Percentiles rank a stretch among this genome's conserved stretches.
Conservation (phyloP, 257 asterid species). For the Nicotiana tabacum region DNA sequence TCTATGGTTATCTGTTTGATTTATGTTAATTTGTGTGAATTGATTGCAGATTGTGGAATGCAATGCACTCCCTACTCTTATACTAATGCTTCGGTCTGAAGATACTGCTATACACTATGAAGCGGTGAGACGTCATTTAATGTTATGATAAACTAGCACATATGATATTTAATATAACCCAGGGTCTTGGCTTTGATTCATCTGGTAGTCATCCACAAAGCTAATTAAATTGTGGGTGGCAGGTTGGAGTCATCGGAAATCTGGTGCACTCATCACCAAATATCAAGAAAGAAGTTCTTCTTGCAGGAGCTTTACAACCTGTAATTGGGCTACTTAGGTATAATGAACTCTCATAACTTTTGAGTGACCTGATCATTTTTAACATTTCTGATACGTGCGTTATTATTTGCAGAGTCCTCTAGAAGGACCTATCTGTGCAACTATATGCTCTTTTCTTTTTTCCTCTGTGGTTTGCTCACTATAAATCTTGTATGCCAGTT, state of each 20-base stretch:
- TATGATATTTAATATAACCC: conserved; percentile 6
- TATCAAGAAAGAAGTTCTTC: conserved; percentile 93
- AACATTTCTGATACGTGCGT: not conserved
- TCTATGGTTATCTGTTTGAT: not conserved
- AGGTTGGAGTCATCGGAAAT: conserved; percentile 99
- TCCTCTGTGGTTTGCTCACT: not conserved
- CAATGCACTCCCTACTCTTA: conserved; percentile 92
- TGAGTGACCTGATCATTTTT: not conserved
- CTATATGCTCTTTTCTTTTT: not conserved
- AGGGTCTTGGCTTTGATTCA: not conserved
- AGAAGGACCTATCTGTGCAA: conserved; percentile 1
- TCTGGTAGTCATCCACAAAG: conserved; percentile 5
- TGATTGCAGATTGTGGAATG: conserved; percentile 86
- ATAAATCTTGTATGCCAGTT: conserved; percentile 35
- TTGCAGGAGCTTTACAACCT: conserved; percentile 98
- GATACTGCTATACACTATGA: conserved; percentile 96
- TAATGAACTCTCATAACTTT: not conserved
- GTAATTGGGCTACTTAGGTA: conserved; percentile 96
- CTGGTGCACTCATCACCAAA: conserved; percentile 96
- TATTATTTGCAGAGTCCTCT: conserved; percentile 1
- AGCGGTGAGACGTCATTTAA: conserved; percentile 59
- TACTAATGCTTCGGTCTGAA: conserved; percentile 92
- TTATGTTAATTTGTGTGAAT: conserved; percentile 10
- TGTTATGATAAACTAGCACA: not conserved
- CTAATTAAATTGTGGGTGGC: conserved; percentile 24